A percentile compares a stretch with the other conserved stretches of the same genome.
Evolutionary conservation across 2,329 filamentous ascomycete genomes (phyloP).

Genomic region (Colletotrichum falcatum): DNA sequence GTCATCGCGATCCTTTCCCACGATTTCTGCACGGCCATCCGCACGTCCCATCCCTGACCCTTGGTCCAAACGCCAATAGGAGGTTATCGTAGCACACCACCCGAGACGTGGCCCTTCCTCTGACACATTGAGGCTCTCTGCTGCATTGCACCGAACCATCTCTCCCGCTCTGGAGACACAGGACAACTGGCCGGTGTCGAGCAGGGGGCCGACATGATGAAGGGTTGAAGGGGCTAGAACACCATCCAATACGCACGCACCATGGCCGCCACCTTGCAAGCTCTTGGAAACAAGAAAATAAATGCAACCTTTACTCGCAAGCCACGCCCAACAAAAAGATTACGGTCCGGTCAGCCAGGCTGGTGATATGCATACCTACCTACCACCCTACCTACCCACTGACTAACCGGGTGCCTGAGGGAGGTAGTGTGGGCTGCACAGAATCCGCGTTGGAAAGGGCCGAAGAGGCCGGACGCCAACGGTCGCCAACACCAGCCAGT

Average conservation of each 20-base stretch:
- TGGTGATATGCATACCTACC: neutral
- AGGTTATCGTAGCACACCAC: too few species aligned
- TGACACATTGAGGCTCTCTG: conserved; percentile 20
- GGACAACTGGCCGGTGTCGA: conserved; percentile 8
- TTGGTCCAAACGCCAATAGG: too few species aligned
- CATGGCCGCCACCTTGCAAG: conserved; percentile 27
- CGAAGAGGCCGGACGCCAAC: conserved; percentile 6
- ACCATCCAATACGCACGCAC: conserved; percentile 11
- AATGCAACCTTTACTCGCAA: neutral
- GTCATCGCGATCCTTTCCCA: conserved; percentile 30
- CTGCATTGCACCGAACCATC: conserved; percentile 30
- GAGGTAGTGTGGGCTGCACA: neutral
- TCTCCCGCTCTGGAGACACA: conserved; percentile 27
- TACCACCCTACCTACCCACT: neutral
- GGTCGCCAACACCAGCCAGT: neutral
- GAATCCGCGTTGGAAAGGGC: neutral
- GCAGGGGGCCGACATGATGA: neutral
- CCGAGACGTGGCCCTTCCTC: neutral
- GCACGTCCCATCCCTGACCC: too few species aligned
- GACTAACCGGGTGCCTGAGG: too few species aligned
- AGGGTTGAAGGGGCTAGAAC: conserved; percentile 3
- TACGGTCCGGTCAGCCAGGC: neutral
- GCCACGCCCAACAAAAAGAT: conserved; percentile 29
- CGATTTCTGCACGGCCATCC: conserved; percentile 9
- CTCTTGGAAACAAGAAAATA: neutral